Conservation (phyloP, 257 asterid genomes). For the Jacaranda mimosifolia region DNA sequence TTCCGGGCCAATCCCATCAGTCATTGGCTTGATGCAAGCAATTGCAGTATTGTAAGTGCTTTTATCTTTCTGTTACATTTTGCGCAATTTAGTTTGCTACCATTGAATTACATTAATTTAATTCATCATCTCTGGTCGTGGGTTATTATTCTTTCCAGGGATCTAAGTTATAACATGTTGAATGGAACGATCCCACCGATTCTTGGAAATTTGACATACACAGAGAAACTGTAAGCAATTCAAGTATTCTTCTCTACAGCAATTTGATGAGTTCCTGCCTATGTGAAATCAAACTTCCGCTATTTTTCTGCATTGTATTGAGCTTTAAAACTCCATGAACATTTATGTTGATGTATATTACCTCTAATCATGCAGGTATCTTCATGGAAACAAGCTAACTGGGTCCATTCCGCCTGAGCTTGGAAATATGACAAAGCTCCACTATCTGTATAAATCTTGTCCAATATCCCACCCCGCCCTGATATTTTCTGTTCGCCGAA, state of each 20-base stretch:
- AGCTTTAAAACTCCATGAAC: neutral
- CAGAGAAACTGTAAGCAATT: conserved; percentile 83
- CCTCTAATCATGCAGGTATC: conserved; percentile 59
- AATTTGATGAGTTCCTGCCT: neutral
- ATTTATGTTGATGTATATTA: neutral
- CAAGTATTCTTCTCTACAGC: neutral
- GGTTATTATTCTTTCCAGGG: conserved; percentile 50
- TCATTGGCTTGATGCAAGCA: conserved; percentile 98
- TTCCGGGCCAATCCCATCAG: conserved; percentile 86
- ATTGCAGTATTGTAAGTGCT: conserved; percentile 91
- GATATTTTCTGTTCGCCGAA: neutral
- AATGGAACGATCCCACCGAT: conserved; percentile 90
- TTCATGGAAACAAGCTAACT: conserved; percentile 87
- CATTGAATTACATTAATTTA: neutral
- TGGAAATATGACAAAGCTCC: conserved; percentile 97
- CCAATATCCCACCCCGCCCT: neutral
- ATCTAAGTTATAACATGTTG: conserved; percentile 86
- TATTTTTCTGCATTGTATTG: neutral
- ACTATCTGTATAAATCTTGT: conserved; percentile 66
- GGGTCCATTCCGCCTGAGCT: conserved; percentile 94
- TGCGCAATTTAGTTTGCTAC: neutral
- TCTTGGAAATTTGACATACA: conserved; percentile 90
- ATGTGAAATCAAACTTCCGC: neutral
- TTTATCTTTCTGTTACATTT: neutral
- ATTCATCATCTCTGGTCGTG: neutral